Percentiles rank a stretch among this genome's conserved stretches.
Conservation (phyloP, 228 moss, liverwort and hornwort species). For the Sphagnum magellanicum region DNA sequence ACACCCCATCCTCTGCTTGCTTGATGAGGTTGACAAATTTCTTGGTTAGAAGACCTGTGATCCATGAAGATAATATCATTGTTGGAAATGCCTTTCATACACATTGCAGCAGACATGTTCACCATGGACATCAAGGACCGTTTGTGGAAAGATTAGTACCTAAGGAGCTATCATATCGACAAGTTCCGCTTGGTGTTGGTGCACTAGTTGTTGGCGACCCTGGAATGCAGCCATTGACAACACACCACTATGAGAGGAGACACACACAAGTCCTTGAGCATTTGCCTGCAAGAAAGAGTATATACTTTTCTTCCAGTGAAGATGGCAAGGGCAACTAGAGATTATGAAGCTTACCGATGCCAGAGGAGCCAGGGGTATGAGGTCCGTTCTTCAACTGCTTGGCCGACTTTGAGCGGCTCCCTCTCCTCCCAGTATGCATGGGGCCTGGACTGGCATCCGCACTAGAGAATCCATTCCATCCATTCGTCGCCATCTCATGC, state of each 20-base stretch:
- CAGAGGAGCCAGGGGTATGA: conserved; percentile 44
- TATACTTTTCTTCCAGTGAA: no score
- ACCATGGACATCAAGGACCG: background rate
- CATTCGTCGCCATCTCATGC: conserved; percentile 54
- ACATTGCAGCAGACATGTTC: background rate
- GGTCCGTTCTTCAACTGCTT: conserved; percentile 68
- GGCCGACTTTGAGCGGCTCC: conserved; percentile 53
- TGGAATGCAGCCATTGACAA: conserved; percentile 6
- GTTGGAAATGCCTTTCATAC: background rate
- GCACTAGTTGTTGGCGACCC: conserved; percentile 62
- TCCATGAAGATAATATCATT: background rate
- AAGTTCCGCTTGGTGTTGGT: conserved; percentile 69
- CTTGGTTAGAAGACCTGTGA: conserved; percentile 68
- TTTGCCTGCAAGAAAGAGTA: no score
- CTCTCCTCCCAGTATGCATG: conserved; percentile 36
- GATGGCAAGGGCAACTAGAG: no score
- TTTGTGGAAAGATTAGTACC: conserved; percentile 27
- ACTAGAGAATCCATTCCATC: conserved; percentile 50
- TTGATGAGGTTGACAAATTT: conserved; percentile 90
- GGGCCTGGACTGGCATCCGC: conserved; percentile 45
- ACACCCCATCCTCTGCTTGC: conserved; percentile 84
- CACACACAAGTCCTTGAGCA: background rate
- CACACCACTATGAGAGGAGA: background rate
- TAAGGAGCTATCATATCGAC: conserved; percentile 88
- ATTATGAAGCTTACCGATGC: conserved; percentile 28